Percentiles rank a stretch among this genome's conserved stretches.
Evolutionary conservation across 2,329 filamentous ascomycete genomes (phyloP).

Genomic region (Fusarium sp.): DNA sequence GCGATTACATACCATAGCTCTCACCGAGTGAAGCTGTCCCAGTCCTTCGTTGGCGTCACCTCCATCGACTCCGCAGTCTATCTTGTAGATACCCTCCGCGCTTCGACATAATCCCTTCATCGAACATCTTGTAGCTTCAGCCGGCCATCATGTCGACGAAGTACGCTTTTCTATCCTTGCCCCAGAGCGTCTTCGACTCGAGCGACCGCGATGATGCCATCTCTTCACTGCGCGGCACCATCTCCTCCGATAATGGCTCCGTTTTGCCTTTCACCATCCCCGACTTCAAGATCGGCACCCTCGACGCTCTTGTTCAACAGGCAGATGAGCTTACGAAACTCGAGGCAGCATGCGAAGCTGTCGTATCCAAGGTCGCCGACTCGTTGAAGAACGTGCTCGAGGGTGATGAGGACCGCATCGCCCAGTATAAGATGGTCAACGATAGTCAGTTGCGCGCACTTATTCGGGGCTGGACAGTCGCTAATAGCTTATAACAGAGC

Average conservation of each 20-base stretch:
- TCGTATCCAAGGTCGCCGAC: conserved; percentile 89
- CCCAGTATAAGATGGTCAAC: conserved; percentile 91
- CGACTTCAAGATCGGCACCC: conserved; percentile 96
- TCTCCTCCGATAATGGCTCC: conserved; percentile 79
- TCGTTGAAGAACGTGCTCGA: conserved; percentile 85
- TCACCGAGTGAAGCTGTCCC: conserved; percentile 15
- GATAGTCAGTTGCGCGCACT: conserved; percentile 73
- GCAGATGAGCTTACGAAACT: conserved; percentile 95
- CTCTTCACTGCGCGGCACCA: conserved; percentile 76
- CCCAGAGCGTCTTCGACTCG: conserved; percentile 85
- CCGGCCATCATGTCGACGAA: conserved; percentile 62
- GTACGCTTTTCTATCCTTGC: conserved; percentile 91
- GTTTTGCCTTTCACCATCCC: conserved; percentile 85
- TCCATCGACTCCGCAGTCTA: conserved; percentile 21
- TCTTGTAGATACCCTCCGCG: conserved; percentile 10
- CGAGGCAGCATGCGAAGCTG: conserved; percentile 79
- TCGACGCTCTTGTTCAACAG: conserved; percentile 95
- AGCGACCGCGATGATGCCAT: conserved; percentile 85
- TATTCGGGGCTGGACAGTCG: neutral
- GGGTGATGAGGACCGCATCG: conserved; percentile 83
- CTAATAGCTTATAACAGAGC: conserved; percentile 69
- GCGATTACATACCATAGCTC: conserved; percentile 10
- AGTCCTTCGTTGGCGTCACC: conserved; percentile 17
- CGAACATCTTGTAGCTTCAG: neutral
- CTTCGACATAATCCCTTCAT: conserved; percentile 11